Percentiles rank a stretch among this genome's conserved stretches.
These are phyloP conservation scores for Fragosphaeria purpurea DNA, from an alignment of 2,329 filamentous ascomycete species.

Conservation along the genomic window DNA sequence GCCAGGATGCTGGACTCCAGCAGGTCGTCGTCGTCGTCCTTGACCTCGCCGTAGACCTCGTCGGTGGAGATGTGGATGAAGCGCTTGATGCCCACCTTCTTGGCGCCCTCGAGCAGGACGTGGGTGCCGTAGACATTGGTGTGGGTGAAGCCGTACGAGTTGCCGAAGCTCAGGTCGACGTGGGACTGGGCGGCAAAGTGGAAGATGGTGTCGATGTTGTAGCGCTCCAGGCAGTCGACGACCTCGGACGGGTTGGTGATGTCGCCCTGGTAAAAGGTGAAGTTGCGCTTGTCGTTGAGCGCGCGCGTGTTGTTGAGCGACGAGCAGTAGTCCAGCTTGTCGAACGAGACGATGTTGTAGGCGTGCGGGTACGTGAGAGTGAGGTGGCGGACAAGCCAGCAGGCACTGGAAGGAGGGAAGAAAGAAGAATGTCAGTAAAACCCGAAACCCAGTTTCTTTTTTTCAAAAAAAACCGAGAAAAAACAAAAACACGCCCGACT, in stretches of 20 bases:
- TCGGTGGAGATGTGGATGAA: conserved; percentile 81
- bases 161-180: conserved; percentile 73
- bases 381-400: conserved; percentile 73
- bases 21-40: conserved; percentile 59
- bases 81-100: conserved; percentile 57
- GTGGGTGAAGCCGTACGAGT: conserved; percentile 71
- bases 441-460: background rate
- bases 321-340: conserved; percentile 76
- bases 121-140: conserved; percentile 82
- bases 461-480: background rate
- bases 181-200: conserved; percentile 83
- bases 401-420: conserved; percentile 53
- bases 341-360: conserved; percentile 74
- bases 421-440: background rate
- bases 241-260: conserved; percentile 63
- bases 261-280: conserved; percentile 70
- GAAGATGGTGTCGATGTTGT: conserved; percentile 69
- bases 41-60: conserved; percentile 76
- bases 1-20: conserved; percentile 64
- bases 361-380: conserved; percentile 60
- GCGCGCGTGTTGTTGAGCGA: conserved; percentile 69
- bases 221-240: conserved; percentile 56
- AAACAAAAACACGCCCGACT: background rate
- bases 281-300: conserved; percentile 59
- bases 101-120: conserved; percentile 66